phyloP scores from a whole-genome alignment of 108 stramenopile genomes.

The Conticribra weissflogii region DNA sequence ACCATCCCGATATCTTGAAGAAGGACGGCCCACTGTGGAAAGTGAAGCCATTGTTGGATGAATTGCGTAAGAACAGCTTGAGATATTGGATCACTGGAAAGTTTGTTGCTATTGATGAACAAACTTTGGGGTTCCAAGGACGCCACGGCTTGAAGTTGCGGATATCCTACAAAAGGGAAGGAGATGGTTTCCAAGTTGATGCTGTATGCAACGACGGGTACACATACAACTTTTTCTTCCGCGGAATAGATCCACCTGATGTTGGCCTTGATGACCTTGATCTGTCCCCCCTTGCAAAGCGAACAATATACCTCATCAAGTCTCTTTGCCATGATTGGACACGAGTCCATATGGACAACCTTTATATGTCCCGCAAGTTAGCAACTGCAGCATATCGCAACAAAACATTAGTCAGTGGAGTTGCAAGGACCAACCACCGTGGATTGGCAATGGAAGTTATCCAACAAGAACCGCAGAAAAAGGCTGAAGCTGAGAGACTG shows the following conservation, averaged over 20 bases:
- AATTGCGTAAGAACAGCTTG: too few relatives aligned
- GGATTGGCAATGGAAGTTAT: not conserved
- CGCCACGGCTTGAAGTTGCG: conserved; percentile 10
- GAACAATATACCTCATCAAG: conserved; percentile 59
- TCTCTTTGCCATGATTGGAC: not conserved
- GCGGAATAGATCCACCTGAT: conserved; percentile 31
- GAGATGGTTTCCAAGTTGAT: conserved; percentile 46
- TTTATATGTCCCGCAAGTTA: conserved; percentile 51
- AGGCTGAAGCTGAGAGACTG: not conserved
- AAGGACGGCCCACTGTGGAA: too few relatives aligned
- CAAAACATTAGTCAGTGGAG: conserved; percentile 37
- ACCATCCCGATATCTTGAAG: too few relatives aligned
- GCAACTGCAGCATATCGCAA: conserved; percentile 60
- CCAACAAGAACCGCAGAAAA: conserved; percentile 8
- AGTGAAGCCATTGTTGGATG: too few relatives aligned
- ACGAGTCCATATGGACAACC: conserved; percentile 51
- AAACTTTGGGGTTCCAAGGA: conserved; percentile 27
- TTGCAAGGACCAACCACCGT: conserved; percentile 4
- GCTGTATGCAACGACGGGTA: conserved; percentile 39
- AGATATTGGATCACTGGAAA: conserved; percentile 13
- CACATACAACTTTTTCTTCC: conserved; percentile 25
- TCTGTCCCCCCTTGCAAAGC: conserved; percentile 66
- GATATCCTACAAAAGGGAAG: conserved; percentile 41
- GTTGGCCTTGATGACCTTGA: conserved; percentile 53
- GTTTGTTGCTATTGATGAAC: conserved; percentile 5